Base-by-base conservation (phyloP, 2,329 filamentous ascomycete species). In the Coccinonectria pachysandricola region DNA sequence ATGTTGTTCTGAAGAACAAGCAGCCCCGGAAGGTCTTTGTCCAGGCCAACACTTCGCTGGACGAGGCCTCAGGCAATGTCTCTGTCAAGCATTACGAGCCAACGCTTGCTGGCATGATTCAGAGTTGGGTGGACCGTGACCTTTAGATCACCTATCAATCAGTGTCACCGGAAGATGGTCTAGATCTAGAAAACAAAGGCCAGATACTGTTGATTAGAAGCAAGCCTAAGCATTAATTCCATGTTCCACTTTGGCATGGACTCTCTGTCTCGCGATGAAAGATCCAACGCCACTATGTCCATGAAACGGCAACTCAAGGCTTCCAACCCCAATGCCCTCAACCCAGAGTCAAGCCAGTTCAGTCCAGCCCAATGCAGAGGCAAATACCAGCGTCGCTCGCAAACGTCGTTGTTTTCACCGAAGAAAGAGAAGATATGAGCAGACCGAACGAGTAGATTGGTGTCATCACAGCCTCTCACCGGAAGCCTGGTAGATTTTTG, bases 1-100 rank as follows among this genome's bases (percentile, higher is more conserved):
- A 80, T 23, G 70, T 82, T 34, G 81, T 88, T 13, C 56, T 88
- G 21, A 64, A 68, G 43, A 81, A 83, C 56, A 84, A 84, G 60
- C 79, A 82, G 56, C 81, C 82, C n/a, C 64, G 81, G 33, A 87
- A 87, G 64, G 79, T 95, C 22, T 95, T 93, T 60, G 85, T 95
- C 28, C 87, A 95, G 62, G 85, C 84, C 33, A 96, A 93, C 55
- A 95, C 88, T 1, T 68, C 77, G 30, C 49, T 91, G 20, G 73
- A 79, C 35, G 68, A 73, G 51, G 59, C 68, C 8, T 72, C 68
- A 1, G 83, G 80, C 31, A 71, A 76, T 51, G 82, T 92, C 15
- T 68, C 65, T 9, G 57, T 94, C 54, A 82, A 78, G 60, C 85
- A 95, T 59, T 95, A 95, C 56, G 83, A 92, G 42, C 69, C 86